Evolutionary conservation across 2,329 filamentous ascomycete genomes (phyloP).

Genomic region (Ceratocystiopsis brevicomis): DNA sequence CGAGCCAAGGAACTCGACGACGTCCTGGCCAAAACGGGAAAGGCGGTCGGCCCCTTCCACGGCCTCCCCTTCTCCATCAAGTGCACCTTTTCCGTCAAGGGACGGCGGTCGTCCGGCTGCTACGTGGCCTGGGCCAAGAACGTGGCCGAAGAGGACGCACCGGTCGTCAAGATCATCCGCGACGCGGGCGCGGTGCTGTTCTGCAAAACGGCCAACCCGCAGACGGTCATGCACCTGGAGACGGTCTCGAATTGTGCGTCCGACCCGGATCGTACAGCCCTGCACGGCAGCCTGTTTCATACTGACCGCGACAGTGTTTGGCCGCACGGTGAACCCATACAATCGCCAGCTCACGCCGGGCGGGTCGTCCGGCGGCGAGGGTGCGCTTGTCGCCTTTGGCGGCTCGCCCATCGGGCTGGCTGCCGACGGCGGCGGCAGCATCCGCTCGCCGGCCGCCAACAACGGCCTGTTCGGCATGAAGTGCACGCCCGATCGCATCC

Average conservation of each 20-base stretch:
- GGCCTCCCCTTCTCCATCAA: constrained; percentile 1
- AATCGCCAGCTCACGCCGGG: neutral
- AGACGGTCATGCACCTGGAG: neutral
- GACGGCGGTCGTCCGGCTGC: neutral
- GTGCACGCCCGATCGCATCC: neutral
- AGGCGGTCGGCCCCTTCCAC: constrained; percentile 1
- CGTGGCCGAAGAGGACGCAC: neutral
- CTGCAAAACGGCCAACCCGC: neutral
- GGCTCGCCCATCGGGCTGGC: neutral
- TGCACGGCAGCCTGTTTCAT: no score
- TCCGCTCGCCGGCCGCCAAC: neutral
- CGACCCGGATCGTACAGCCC: no score
- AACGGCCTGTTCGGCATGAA: neutral
- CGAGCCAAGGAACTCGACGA: neutral
- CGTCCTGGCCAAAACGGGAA: neutral
- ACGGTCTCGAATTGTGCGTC: neutral
- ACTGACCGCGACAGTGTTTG: neutral
- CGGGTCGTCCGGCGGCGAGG: neutral
- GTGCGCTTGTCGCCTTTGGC: neutral
- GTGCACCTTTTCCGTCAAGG: neutral
- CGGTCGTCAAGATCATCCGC: neutral
- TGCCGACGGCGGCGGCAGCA: neutral
- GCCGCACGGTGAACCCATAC: neutral
- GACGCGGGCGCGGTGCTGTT: neutral
- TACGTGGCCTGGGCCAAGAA: neutral